phyloP scores from a whole-genome alignment of 768 basidiomycete species.

The Pleurotus pulmonarius region DNA sequence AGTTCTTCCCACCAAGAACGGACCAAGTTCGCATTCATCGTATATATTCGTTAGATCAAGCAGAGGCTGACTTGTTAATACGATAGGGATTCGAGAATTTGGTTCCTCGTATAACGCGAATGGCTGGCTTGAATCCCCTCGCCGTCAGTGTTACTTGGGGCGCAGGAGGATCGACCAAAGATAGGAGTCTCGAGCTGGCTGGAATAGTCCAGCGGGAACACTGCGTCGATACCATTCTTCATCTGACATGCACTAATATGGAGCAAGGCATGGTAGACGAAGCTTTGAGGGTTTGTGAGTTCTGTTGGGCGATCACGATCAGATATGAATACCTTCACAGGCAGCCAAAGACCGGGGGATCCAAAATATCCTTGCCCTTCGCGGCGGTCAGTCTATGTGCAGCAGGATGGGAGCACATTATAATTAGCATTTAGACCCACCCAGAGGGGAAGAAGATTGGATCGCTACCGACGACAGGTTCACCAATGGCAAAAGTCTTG shows the following conservation, averaged over 20 bases:
- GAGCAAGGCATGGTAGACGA: slow-evolving; percentile 82
- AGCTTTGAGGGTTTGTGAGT: slow-evolving; percentile 65
- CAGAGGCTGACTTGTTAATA: not conserved
- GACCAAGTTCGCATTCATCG: slow-evolving; percentile 54
- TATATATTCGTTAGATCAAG: not conserved
- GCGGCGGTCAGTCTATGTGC: slow-evolving; percentile 63
- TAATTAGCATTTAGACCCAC: slow-evolving; percentile 62
- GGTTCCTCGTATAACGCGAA: slow-evolving; percentile 78
- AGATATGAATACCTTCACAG: slow-evolving; percentile 30
- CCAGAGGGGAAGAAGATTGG: slow-evolving; percentile 92
- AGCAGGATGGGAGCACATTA: not conserved
- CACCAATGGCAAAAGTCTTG: slow-evolving; percentile 83
- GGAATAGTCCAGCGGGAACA: slow-evolving; percentile 68
- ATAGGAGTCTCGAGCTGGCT: slow-evolving; percentile 85
- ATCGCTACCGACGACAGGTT: slow-evolving; percentile 82
- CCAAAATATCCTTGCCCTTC: slow-evolving; percentile 84
- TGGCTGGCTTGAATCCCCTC: slow-evolving; percentile 72
- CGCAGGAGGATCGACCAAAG: slow-evolving; percentile 89
- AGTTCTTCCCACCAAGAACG: slow-evolving; percentile 96
- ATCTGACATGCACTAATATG: slow-evolving; percentile 98
- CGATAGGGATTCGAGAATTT: slow-evolving; percentile 88
- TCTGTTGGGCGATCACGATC: not conserved
- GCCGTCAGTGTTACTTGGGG: slow-evolving; percentile 97
- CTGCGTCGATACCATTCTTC: slow-evolving; percentile 83
- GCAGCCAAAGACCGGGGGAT: slow-evolving; percentile 79